These are phyloP conservation scores for Emericellopsis atlantica DNA, from an alignment of 2,329 filamentous ascomycete genomes.

Conservation along the genomic window DNA sequence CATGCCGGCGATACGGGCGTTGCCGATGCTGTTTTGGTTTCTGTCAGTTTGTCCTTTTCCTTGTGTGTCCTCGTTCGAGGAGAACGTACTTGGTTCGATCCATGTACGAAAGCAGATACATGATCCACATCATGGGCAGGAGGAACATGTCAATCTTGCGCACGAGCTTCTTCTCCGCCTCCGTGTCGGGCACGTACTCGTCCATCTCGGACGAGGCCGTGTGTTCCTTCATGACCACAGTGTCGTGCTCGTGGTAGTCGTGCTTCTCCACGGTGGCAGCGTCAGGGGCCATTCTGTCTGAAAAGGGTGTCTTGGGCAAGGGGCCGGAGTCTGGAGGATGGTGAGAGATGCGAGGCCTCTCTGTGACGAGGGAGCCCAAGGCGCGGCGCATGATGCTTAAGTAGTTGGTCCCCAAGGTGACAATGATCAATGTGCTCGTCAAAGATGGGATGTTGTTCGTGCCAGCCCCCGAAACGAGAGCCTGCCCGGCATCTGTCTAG, in stretches of 20 bases:
- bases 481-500: too few relatives aligned
- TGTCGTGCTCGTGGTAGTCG: constrained; percentile 6
- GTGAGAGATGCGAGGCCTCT: too few relatives aligned
- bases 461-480: too few relatives aligned
- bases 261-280: constrained; percentile 7
- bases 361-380: too few relatives aligned
- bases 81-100: constrained; percentile 47
- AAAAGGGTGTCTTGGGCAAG: too few relatives aligned
- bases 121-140: constrained; percentile 39
- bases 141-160: constrained; percentile 25
- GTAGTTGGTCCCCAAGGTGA: too few relatives aligned
- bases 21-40: constrained; percentile 21
- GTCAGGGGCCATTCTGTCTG: neutral
- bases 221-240: constrained; percentile 2
- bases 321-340: too few relatives aligned
- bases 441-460: too few relatives aligned
- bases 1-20: constrained; percentile 39
- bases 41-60: neutral
- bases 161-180: constrained; percentile 19
- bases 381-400: too few relatives aligned
- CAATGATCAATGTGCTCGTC: too few relatives aligned
- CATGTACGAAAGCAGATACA: constrained; percentile 47
- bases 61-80: neutral
- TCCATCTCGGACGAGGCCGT: constrained; percentile 4
- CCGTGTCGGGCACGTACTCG: constrained; percentile 13